phyloP scores from a whole-genome alignment of 306 rosid species.

The Quercus engelmannii region DNA sequence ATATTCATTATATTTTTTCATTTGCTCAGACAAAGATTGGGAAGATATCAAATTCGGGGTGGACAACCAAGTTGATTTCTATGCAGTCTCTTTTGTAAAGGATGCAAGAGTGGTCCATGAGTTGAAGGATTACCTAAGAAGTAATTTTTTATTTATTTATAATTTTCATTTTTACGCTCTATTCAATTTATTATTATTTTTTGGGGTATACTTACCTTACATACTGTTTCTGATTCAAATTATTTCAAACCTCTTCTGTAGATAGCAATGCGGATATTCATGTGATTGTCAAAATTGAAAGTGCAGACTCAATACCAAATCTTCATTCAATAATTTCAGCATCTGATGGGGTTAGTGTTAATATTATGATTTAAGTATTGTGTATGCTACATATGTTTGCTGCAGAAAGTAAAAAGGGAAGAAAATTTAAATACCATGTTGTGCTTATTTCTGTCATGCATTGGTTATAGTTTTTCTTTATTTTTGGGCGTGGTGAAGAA shows the following conservation, averaged over 20 bases:
- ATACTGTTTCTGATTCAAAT: conserved; percentile 5
- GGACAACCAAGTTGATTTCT: conserved; percentile 91
- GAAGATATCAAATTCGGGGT: conserved; percentile 98
- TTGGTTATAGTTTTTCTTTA: neutral
- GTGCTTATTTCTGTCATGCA: neutral
- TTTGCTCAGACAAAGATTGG: conserved; percentile 83
- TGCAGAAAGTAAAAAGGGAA: conserved; percentile 3
- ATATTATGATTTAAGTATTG: conserved; percentile 1
- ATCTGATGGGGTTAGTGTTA: conserved; percentile 85
- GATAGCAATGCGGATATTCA: conserved; percentile 79
- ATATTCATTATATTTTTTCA: neutral
- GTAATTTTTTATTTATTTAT: conserved; percentile 25
- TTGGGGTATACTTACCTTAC: conserved; percentile 7
- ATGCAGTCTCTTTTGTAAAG: conserved; percentile 94
- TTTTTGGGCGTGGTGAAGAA: neutral
- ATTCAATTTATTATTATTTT: conserved; percentile 14
- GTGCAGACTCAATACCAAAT: conserved; percentile 94
- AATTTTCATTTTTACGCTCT: conserved; percentile 6
- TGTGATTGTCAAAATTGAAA: conserved; percentile 91
- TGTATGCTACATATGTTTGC: conserved; percentile 16
- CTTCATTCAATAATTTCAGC: conserved; percentile 87
- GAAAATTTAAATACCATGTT: neutral
- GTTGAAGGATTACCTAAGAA: conserved; percentile 78
- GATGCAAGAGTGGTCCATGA: conserved; percentile 85
- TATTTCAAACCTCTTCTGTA: conserved; percentile 27